Base-by-base conservation (phyloP, 495 filamentous ascomycete species). In the Trypethelium eluteriae region DNA sequence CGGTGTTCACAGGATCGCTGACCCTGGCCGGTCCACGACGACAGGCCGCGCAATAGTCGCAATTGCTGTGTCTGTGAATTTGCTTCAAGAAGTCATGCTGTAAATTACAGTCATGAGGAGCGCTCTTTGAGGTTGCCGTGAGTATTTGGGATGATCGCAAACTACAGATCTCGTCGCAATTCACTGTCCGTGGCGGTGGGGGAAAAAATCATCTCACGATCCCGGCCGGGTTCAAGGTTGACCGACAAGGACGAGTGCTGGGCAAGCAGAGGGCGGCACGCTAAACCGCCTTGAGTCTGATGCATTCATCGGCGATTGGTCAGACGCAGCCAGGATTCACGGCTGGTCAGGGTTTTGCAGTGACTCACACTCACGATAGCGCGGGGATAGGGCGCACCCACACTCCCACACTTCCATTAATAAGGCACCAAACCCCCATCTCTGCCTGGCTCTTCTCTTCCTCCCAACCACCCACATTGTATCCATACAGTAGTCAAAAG, bases 401-500 rank as follows among this genome's bases (percentile, higher is more conserved):
- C 53, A 9, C 34, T 36, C 18, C 50, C 67, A 47, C 62, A 64
- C 67, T 68, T 64, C 25, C 25, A 25, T 25, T 25, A 25, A 25
- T 25, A 68, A 65, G 67, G 62, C 46, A 39, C 34, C 62, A 59
- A 65, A 65, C 62, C 62, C 49, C 63, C 63, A 65, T 63, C 63
- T 68, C 67, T 68, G 67, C 67, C 67, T 68, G 32, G 63, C 32
- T 39, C 38, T 67, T 56, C 65, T 74, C 69, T 68, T 68, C 66
- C 67, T 61, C 38, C 70, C 69, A 72, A 66, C 71, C 61, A 59
- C 70, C 25, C 74, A 67, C 68, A 74, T 67, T 75, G 70, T 73
- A 74, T 75, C 72, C 66, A 75, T 62, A 70, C 71, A 67, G 76
- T 71, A 76, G 70, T 76, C 74, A 64, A 73, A 63, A 69, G 68